A percentile compares a stretch with the other conserved stretches of the same genome.
These are phyloP conservation scores for Ceratobasidium sp. DNA, from an alignment of 1,284 basidiomycete genomes.

Conservation along the genomic window DNA sequence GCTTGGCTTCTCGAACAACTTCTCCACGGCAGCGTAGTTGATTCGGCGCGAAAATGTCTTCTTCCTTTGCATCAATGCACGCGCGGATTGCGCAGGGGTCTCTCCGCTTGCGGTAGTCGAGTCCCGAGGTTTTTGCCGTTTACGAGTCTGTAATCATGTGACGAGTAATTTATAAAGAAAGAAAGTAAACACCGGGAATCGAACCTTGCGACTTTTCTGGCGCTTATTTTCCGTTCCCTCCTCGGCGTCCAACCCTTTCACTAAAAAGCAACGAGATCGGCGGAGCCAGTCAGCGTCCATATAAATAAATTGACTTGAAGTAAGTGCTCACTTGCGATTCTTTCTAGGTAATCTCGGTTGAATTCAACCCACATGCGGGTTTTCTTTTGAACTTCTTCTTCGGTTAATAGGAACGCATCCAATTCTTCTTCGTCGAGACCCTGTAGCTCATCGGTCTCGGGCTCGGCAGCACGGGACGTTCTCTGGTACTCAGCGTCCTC, in stretches of 20 bases:
- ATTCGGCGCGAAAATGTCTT: conserved; percentile 84
- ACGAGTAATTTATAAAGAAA: conserved; percentile 11
- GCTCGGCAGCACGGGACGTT: conserved; percentile 49
- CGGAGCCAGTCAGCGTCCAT: conserved; percentile 42
- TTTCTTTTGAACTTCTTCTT: conserved; percentile 88
- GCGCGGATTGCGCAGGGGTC: conserved; percentile 81
- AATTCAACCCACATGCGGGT: conserved; percentile 97
- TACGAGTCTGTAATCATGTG: conserved; percentile 60
- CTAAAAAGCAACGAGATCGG: conserved; percentile 52
- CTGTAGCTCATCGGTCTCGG: conserved; percentile 65
- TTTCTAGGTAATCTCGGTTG: conserved; percentile 92
- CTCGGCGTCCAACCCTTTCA: conserved; percentile 68
- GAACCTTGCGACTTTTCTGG: conserved; percentile 58
- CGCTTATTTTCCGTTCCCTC: conserved; percentile 53
- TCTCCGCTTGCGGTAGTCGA: conserved; percentile 72
- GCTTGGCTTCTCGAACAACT: conserved; percentile 68
- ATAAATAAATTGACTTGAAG: conserved; percentile 1
- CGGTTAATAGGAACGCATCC: conserved; percentile 81
- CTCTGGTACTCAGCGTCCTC: conserved; percentile 65
- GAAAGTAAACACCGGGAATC: conserved; percentile 9
- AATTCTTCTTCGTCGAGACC: conserved; percentile 94
- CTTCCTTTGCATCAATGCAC: conserved; percentile 79
- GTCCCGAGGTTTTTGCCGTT: conserved; percentile 72
- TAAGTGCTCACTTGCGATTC: conserved; percentile 74
- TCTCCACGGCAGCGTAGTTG: conserved; percentile 85